Conservation (phyloP, 2,329 filamentous ascomycete genomes). For the Cyphellophora attinorum region DNA sequence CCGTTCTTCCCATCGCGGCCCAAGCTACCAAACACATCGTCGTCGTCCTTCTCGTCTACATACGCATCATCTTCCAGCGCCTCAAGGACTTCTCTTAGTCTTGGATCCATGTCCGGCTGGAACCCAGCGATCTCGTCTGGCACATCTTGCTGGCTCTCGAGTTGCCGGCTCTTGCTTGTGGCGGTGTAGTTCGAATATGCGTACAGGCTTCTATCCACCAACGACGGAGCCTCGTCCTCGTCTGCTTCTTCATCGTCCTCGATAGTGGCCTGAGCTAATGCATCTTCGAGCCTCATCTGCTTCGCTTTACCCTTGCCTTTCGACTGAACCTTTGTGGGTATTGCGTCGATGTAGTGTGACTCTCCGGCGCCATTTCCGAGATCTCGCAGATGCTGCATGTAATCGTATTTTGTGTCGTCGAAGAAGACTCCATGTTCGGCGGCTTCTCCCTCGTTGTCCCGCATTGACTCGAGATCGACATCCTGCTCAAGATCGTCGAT, state of each 20-base stretch:
- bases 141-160: conserved; percentile 86
- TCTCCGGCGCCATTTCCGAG: conserved; percentile 55
- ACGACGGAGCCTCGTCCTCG: conserved; percentile 12
- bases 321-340: conserved; percentile 44
- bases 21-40: conserved; percentile 73
- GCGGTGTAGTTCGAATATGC: conserved; percentile 50
- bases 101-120: conserved; percentile 94
- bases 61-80: conserved; percentile 93
- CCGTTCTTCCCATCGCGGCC: conserved; percentile 51
- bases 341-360: conserved; percentile 70
- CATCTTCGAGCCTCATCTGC: conserved; percentile 76
- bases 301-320: conserved; percentile 61
- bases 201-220: conserved; percentile 7
- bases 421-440: conserved; percentile 89
- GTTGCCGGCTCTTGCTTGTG: conserved; percentile 54
- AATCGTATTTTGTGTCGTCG: conserved; percentile 93
- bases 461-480: conserved; percentile 59
- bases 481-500: conserved; percentile 67
- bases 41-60: conserved; percentile 67
- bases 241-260: conserved; percentile 38
- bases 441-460: conserved; percentile 90
- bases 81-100: conserved; percentile 81
- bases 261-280: conserved; percentile 51
- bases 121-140: conserved; percentile 89
- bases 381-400: conserved; percentile 97